These are phyloP conservation scores for Hansenula sp. DNA, from an alignment of 1,139 yeast species.

Conservation along the genomic window DNA sequence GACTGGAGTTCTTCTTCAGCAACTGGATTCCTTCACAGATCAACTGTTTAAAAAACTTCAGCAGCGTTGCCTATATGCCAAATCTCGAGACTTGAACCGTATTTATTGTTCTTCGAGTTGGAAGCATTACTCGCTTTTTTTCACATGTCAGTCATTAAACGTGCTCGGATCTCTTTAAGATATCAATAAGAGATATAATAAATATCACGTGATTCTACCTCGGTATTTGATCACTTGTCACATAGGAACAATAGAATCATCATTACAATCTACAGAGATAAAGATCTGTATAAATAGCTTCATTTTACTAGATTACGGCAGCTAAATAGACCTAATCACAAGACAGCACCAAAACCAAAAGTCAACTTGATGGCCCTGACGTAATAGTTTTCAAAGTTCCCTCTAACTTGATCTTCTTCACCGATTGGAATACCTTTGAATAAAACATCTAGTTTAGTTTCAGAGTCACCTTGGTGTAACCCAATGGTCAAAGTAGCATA, in stretches of 20 bases:
- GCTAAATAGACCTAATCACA: conserved; percentile 26
- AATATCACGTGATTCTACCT: background rate
- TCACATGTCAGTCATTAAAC: conserved; percentile 1
- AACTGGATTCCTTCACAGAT: no score
- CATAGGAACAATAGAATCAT: no score
- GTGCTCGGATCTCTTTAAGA: background rate
- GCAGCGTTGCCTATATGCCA: background rate
- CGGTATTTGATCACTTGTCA: background rate
- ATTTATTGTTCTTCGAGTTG: background rate
- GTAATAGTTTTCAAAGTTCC: conserved; percentile 85
- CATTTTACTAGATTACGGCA: no score
- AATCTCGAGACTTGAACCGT: background rate
- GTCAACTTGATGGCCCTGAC: conserved; percentile 83
- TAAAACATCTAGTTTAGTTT: conserved; percentile 73
- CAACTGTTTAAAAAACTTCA: background rate
- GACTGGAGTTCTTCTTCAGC: no score
- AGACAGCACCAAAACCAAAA: conserved; percentile 90
- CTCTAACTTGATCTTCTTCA: conserved; percentile 87
- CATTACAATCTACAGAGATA: no score
- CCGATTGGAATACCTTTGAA: conserved; percentile 95
- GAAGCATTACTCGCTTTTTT: background rate
- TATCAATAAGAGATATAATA: no score
- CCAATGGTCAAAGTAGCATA: conserved; percentile 64
- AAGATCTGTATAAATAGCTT: no score
- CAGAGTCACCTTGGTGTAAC: conserved; percentile 74